Evolutionary conservation across 257 asterid genomes (phyloP), one percentile per base, ranked within the genome.

Genomic region (Parsonsia alboflavescens): DNA sequence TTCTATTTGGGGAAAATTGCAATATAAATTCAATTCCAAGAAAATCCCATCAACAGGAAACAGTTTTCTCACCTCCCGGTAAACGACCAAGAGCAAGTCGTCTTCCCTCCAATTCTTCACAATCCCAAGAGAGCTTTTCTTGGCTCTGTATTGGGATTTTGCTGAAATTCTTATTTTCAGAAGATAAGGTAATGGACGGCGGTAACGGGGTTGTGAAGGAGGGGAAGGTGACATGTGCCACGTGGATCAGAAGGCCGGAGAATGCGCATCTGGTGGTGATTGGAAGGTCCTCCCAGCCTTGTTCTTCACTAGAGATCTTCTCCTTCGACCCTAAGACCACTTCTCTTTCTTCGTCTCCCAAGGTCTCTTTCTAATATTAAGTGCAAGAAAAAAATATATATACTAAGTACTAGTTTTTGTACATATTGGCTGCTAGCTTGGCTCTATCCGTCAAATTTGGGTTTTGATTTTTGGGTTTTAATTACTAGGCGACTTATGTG

Each of bases 181-280:
- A 16, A 41, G 22, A 44, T 61, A 74, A 22, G 42, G 41, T 72
- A 71, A 93, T 89, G 97, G 96, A 83, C 79, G 90, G 87, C 28
- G 83, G 79, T 50, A 91, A 89, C 83, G 85, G 85, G 68, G 72
- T 41, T 74, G 68, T 88, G 76, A 88, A 76, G 52, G 57, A 79
- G 61, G 92, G 94, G 73, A 85, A 84, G 58, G 97, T 89, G 78
- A 87, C 89, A 48, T 87, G 91, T 75, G 87, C 96, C 52, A 76
- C 90, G 78, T 95, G 99, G 99, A 92, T 95, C 79, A 86, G 90
- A 78, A 89, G 99, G 83, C 98, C 98, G 78, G 99, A 92, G 53
- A 92, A 92, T 82, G 89, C 81, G 66, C 97, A 95, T 73, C 84
- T 95, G 77, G 96, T 84, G 71, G 90, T 82, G 57, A 84, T 95